Evolutionary conservation across 2,329 filamentous ascomycete species (phyloP), one percentile per base, ranked within the genome.

Genomic region (Metarhizium brunneum): DNA sequence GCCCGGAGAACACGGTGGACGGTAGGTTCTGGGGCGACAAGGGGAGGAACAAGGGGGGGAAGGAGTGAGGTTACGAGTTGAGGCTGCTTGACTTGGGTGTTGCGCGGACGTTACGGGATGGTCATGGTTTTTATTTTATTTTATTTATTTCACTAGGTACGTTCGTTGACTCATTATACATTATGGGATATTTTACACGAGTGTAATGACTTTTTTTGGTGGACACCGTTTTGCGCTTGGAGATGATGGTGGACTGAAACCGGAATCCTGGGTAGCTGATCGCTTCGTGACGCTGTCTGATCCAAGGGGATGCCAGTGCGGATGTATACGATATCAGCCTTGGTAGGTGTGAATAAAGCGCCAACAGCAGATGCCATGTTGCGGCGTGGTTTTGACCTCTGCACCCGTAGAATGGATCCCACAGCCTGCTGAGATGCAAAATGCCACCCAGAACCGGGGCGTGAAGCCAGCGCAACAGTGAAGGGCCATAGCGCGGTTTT

Each of bases 1-100:
- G 76, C 0, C 68, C 63, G 1, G 66, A 70, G 1, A 78, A 82
- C 56, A 78, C 78, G 68, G 80, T 84, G 2, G 70, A 81, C 57
- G 77, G 78, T 65, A 76, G 73, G 18, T 85, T 79, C 58, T 84
- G 81, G 79, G 69, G 53, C 0, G 1, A 50, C 35, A 32, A 25
- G 18, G 11, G 29, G 55, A 61, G 42, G 56, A 48, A 47, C 30
- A 40, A 45, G 43, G 14, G 25, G 43, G 4, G 42, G 2, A n/a
- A 20, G 32, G 67, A 71, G 68, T 60, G 54, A 65, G 70, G 69
- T 61, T 65, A 56, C 59, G 59, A 71, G 38, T 40, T 25, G 25
- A 25, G 25, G 25, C 25, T 25, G 25, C 38, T 40, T 70, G 6
- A 43, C 54, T 69, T 71, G 3, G 32, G 32, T 11, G 32, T 3